Evolutionary conservation across 2,329 filamentous ascomycete genomes (phyloP), one percentile per base, ranked within the genome.

Genomic region (Tolypocladium tropicale): DNA sequence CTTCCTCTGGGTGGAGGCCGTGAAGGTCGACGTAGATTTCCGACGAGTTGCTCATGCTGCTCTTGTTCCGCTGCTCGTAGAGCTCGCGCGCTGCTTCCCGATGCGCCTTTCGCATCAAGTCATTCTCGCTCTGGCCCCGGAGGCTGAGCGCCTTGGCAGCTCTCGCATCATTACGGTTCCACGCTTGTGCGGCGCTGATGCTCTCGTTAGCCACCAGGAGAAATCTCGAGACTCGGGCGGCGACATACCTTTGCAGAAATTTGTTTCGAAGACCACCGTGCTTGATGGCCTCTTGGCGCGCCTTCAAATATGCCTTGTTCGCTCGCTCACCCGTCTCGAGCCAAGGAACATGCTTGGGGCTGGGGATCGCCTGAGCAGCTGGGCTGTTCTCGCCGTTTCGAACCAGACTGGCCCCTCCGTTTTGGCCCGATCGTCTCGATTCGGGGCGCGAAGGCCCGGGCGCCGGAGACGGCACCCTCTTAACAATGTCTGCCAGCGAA

Each of bases 1-100:
- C 94, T 76, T 99, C 94, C 67, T 97, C 93, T 0, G 94, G 91
- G 67, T 97, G 94, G n/a, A 99, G 82, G n/a, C 94, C 94, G 70
- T 99, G 94, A 34, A 99, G 78, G 72, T 99, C 94, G 55, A 97
- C 88, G 72, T 95, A 99, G 48, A 96, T 83, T 74, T 99, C 94
- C 43, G 82, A 72, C 56, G 77, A 74, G 58, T 75, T 76, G 32
- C 72, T 71, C 43, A 72, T 68, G 58, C 75, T 76, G 66, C 85
- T 82, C 71, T 87, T 89, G 70, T 96, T 96, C 41, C 93, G 89
- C 68, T 95, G 89, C 70, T 96, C 92, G 68, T 97, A 99, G 33
- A 99, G 79, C 65, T 94, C 87, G 37, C 86, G 84, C 25, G 94
- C 94, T 11, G 94, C 94, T 73, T 97, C 92, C 51, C 94, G 87